These are phyloP conservation scores for Cercospora nicotianae DNA, from an alignment of 2,329 filamentous ascomycete genomes.

Conservation along the genomic window DNA sequence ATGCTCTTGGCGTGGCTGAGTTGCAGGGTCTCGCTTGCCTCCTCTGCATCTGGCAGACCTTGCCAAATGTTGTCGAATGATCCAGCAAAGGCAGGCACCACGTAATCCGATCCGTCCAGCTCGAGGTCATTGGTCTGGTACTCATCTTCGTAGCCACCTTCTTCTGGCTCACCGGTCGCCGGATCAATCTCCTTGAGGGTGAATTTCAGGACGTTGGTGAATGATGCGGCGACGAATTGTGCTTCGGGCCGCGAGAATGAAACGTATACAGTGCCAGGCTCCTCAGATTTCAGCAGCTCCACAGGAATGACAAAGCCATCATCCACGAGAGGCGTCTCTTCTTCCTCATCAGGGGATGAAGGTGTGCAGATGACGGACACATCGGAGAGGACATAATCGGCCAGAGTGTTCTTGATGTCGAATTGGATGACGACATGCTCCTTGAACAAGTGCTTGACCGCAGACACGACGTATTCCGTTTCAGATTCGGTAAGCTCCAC, in stretches of 20 bases:
- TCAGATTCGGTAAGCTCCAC: conserved; percentile 95
- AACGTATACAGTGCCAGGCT: conserved; percentile 91
- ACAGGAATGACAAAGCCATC: conserved; percentile 86
- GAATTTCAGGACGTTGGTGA: conserved; percentile 93
- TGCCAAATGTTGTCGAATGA: conserved; percentile 97
- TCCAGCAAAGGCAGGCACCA: conserved; percentile 88
- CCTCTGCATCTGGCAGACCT: conserved; percentile 69
- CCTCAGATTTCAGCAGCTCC: conserved; percentile 76
- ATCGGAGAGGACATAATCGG: conserved; percentile 85
- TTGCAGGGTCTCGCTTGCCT: conserved; percentile 87
- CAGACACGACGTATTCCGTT: conserved; percentile 92
- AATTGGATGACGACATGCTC: conserved; percentile 95
- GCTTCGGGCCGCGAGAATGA: conserved; percentile 84
- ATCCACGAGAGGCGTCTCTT: conserved; percentile 76
- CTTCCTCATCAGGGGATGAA: conserved; percentile 78
- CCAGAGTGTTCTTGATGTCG: conserved; percentile 95
- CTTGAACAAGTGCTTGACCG: conserved; percentile 97
- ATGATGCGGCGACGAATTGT: conserved; percentile 73
- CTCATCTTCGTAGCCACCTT: conserved; percentile 91
- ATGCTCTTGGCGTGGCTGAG: conserved; percentile 88
- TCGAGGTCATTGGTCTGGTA: conserved; percentile 96
- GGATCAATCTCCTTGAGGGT: conserved; percentile 98
- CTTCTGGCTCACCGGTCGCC: conserved; percentile 87
- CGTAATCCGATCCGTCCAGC: conserved; percentile 86
- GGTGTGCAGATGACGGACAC: conserved; percentile 81